phyloP scores from a whole-genome alignment of 2,329 filamentous ascomycete genomes.

The Hortaea sp. region DNA sequence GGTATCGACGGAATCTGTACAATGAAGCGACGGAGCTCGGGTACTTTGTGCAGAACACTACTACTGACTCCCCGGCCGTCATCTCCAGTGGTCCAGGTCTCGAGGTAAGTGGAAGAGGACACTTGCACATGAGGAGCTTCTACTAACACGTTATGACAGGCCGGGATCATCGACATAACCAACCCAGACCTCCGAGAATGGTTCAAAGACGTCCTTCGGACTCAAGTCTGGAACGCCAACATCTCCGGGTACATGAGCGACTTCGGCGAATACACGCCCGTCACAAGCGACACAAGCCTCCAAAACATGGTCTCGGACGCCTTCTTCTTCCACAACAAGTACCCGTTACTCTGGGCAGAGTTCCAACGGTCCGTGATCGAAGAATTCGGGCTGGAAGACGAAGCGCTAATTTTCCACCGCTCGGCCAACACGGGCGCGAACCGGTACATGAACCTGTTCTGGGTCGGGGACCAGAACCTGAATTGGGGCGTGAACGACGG shows the following conservation, averaged over 20 bases:
- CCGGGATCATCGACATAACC: slow-evolving; percentile 29
- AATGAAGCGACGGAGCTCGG: slow-evolving; percentile 21
- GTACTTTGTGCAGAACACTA: slow-evolving; percentile 27
- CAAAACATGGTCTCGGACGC: slow-evolving; percentile 20
- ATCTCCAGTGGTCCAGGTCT: slow-evolving; percentile 29
- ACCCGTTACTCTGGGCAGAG: slow-evolving; percentile 25
- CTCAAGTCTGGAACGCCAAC: slow-evolving; percentile 27
- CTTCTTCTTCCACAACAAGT: slow-evolving; percentile 27
- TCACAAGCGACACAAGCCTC: slow-evolving; percentile 21
- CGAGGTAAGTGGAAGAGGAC: too few species aligned
- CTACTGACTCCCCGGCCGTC: slow-evolving; percentile 23
- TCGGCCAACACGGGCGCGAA: slow-evolving; percentile 25
- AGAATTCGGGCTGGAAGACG: slow-evolving; percentile 18
- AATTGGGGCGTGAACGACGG: slow-evolving; percentile 27
- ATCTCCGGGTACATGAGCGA: slow-evolving; percentile 29
- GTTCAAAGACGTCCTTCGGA: slow-evolving; percentile 25
- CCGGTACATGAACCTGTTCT: slow-evolving; percentile 29
- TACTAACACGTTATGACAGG: slow-evolving; percentile 6
- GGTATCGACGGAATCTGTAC: slow-evolving; percentile 24
- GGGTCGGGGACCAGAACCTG: slow-evolving; percentile 29
- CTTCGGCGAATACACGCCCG: slow-evolving; percentile 28
- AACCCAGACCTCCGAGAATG: slow-evolving; percentile 23
- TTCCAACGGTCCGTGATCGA: slow-evolving; percentile 23
- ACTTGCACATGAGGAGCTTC: too few species aligned
- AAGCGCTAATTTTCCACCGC: slow-evolving; percentile 27